These are phyloP conservation scores for Tricholoma sp. DNA, from an alignment of 768 basidiomycete genomes.

Conservation along the genomic window DNA sequence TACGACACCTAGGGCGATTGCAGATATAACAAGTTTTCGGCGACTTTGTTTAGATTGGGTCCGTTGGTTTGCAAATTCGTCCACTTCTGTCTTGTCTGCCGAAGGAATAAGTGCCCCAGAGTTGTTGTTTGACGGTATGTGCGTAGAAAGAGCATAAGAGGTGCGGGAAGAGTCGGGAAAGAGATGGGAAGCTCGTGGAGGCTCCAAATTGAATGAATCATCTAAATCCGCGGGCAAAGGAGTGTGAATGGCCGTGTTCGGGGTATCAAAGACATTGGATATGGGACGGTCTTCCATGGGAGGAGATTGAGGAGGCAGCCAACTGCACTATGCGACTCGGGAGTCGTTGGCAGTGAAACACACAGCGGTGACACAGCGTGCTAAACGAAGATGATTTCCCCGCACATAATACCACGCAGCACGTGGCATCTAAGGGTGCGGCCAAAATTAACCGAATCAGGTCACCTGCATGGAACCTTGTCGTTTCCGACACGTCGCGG, in stretches of 20 bases:
- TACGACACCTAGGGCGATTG: conserved; percentile 30
- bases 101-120: conserved; percentile 13
- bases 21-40: conserved; percentile 13
- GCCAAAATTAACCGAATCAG: too few relatives aligned
- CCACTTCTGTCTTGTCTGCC: conserved; percentile 6
- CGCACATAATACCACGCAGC: too few relatives aligned
- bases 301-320: not conserved
- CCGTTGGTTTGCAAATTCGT: conserved; percentile 4
- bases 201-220: conserved; percentile 1
- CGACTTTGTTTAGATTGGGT: conserved; percentile 7
- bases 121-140: conserved; percentile 7
- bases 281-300: conserved; percentile 12
- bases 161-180: conserved; percentile 9
- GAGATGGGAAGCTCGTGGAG: not conserved
- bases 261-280: conserved; percentile 6
- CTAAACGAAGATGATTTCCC: not conserved
- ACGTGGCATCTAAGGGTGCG: too few relatives aligned
- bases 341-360: not conserved
- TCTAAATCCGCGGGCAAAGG: conserved; percentile 9
- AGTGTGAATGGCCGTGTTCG: conserved; percentile 9
- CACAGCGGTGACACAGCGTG: not conserved
- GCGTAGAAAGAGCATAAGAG: conserved; percentile 5
- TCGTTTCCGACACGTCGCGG: too few relatives aligned
- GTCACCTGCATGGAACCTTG: too few relatives aligned
- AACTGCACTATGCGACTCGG: not conserved